A percentile compares a stretch with the other conserved stretches of the same genome.
Conservation (phyloP, 164 flowering plant genomes). For the Protea cynaroides region DNA sequence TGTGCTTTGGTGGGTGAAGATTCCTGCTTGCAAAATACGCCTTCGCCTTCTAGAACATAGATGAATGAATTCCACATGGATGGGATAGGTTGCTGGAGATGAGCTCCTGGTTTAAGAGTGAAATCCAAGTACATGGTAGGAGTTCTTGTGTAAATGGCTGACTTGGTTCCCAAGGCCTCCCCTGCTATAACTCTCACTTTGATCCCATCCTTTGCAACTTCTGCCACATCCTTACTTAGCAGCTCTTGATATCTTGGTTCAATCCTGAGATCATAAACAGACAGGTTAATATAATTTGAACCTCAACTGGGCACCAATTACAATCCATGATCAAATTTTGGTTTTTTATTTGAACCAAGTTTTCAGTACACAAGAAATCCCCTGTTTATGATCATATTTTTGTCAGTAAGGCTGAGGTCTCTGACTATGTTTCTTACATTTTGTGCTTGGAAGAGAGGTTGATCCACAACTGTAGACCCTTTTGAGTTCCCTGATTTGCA, state of each 20-base stretch:
- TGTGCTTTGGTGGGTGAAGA: slow-evolving; percentile 35
- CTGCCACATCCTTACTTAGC: slow-evolving; percentile 38
- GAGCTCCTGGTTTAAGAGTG: slow-evolving; percentile 63
- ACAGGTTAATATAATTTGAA: not conserved
- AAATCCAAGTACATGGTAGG: slow-evolving; percentile 88
- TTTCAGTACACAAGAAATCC: not conserved
- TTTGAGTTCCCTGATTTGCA: slow-evolving; percentile 54
- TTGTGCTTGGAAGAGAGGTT: slow-evolving; percentile 75
- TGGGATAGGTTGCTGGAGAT: slow-evolving; percentile 60
- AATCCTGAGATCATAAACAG: slow-evolving; percentile 40
- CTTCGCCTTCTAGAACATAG: slow-evolving; percentile 78
- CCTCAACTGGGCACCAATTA: too few relatives aligned
- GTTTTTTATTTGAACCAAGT: not conserved
- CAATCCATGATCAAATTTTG: not conserved
- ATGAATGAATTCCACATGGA: slow-evolving; percentile 70
- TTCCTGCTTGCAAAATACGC: slow-evolving; percentile 41
- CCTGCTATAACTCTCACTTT: slow-evolving; percentile 79
- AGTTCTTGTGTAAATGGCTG: slow-evolving; percentile 70
- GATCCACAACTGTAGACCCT: slow-evolving; percentile 85
- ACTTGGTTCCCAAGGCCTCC: slow-evolving; percentile 56
- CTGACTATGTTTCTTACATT: slow-evolving; percentile 65
- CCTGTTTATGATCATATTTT: not conserved
- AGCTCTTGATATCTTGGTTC: slow-evolving; percentile 80
- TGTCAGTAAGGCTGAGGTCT: too few relatives aligned
- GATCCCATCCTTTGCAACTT: slow-evolving; percentile 52